phyloP scores from a whole-genome alignment of 768 basidiomycete genomes.

The Ramaria sp. region DNA sequence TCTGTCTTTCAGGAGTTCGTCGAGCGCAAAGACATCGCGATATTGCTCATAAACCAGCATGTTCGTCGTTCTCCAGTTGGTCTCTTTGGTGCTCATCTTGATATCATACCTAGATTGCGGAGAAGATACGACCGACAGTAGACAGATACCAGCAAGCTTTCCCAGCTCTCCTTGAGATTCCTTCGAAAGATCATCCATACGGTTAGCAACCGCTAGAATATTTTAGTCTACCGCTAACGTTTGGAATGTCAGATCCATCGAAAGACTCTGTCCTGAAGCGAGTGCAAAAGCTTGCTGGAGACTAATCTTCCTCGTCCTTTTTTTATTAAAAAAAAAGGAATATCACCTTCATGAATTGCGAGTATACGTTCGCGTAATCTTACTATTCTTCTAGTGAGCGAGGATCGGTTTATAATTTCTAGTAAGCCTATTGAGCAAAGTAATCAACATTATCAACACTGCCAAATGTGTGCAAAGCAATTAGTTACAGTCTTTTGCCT shows the following conservation, averaged over 20 bases:
- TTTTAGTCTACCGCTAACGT: too few relatives aligned
- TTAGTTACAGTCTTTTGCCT: too few relatives aligned
- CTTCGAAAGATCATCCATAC: conserved; percentile 96
- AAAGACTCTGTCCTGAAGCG: conserved; percentile 95
- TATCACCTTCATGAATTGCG: too few relatives aligned
- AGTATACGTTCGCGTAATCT: too few relatives aligned
- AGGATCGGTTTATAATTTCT: too few relatives aligned
- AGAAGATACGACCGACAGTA: conserved; percentile 90
- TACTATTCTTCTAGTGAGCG: too few relatives aligned
- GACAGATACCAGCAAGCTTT: conserved; percentile 95
- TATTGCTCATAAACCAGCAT: conserved; percentile 97
- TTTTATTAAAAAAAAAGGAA: too few relatives aligned
- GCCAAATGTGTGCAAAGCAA: too few relatives aligned
- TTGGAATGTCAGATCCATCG: conserved; percentile 65
- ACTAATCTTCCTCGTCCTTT: conserved; percentile 31
- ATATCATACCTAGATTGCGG: conserved; percentile 59
- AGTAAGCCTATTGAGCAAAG: too few relatives aligned
- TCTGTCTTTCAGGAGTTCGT: conserved; percentile 91
- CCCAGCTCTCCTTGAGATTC: conserved; percentile 94
- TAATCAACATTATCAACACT: too few relatives aligned
- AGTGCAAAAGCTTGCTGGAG: conserved; percentile 93
- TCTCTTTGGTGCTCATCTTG: neutral
- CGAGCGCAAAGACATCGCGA: conserved; percentile 89
- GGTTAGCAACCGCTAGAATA: conserved; percentile 43
- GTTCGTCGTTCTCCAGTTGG: conserved; percentile 28